Evolutionary conservation across 768 basidiomycete species (phyloP).

Genomic region (Podaxis rugospora): DNA sequence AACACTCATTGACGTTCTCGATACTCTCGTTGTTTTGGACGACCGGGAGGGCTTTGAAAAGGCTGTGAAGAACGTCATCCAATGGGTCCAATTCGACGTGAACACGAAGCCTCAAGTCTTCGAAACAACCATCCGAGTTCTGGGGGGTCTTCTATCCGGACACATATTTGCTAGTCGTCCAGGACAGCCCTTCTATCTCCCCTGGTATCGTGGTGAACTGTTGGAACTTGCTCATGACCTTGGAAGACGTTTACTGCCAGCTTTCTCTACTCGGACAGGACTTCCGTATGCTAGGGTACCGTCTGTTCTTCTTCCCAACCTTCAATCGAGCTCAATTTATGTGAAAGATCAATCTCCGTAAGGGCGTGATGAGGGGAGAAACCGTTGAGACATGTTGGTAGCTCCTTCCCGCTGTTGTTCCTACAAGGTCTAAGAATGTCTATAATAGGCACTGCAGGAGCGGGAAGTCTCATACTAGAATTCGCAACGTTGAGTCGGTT

Average conservation of each 20-base stretch:
- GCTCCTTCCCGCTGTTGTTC: not conserved
- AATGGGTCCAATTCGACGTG: constrained; percentile 86
- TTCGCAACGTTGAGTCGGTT: constrained; percentile 91
- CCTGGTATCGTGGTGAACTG: constrained; percentile 83
- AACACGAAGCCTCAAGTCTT: constrained; percentile 98
- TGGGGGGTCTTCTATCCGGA: constrained; percentile 86
- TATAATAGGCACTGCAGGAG: constrained; percentile 78
- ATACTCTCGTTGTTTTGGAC: constrained; percentile 85
- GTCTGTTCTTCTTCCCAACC: constrained; percentile 12
- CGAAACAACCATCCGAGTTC: constrained; percentile 91
- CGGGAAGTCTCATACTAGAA: constrained; percentile 89
- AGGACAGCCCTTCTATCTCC: constrained; percentile 65
- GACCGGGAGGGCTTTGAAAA: constrained; percentile 75
- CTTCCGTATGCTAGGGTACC: constrained; percentile 85
- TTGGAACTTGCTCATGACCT: constrained; percentile 82
- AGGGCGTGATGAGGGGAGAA: constrained; percentile 75
- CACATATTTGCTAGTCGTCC: constrained; percentile 74
- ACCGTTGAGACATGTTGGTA: constrained; percentile 79
- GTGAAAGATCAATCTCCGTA: constrained; percentile 73
- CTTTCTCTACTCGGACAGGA: constrained; percentile 89
- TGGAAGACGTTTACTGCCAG: constrained; percentile 80
- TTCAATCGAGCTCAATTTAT: constrained; percentile 8
- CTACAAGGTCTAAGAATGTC: constrained; percentile 2
- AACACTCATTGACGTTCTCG: constrained; percentile 78
- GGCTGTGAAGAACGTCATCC: constrained; percentile 80